These are phyloP conservation scores for Colletotrichum tropicicola DNA, from an alignment of 2,329 filamentous ascomycete species.

Conservation along the genomic window DNA sequence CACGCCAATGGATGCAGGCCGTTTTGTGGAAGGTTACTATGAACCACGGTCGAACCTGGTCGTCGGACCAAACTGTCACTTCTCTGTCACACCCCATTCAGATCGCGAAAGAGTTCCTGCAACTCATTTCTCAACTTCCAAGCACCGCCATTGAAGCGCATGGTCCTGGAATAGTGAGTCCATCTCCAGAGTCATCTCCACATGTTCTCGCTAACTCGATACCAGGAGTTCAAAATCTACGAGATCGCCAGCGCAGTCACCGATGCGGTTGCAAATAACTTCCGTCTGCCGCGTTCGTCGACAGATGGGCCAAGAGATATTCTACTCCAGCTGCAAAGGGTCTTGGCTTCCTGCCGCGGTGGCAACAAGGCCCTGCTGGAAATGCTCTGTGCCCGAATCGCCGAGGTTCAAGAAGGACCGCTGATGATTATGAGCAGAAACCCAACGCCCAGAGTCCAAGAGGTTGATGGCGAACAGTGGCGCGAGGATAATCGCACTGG, in stretches of 20 bases:
- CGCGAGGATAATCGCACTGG: neutral
- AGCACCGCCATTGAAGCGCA: conserved; percentile 57
- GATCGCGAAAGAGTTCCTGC: conserved; percentile 56
- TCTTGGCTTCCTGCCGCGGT: conserved; percentile 51
- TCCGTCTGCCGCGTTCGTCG: conserved; percentile 30
- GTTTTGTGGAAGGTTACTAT: conserved; percentile 54
- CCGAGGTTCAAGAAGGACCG: conserved; percentile 24
- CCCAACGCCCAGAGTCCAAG: conserved; percentile 18
- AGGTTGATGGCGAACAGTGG: conserved; percentile 25
- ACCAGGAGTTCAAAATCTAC: conserved; percentile 53
- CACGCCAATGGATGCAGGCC: conserved; percentile 60
- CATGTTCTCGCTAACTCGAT: neutral
- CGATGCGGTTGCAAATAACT: conserved; percentile 45
- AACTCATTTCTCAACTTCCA: conserved; percentile 52
- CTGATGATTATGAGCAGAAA: neutral
- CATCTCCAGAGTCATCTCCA: neutral
- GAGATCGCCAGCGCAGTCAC: conserved; percentile 56
- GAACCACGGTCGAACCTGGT: conserved; percentile 38
- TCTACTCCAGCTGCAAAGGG: conserved; percentile 46
- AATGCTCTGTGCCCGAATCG: conserved; percentile 37
- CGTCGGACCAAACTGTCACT: conserved; percentile 28
- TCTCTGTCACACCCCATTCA: conserved; percentile 46
- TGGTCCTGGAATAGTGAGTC: conserved; percentile 51
- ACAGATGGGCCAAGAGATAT: conserved; percentile 41
- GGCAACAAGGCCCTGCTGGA: conserved; percentile 50